Percentiles rank a stretch among this genome's conserved stretches.
phyloP scores from a whole-genome alignment of 768 basidiomycete genomes.

The Rhodotorula taiwanensis region DNA sequence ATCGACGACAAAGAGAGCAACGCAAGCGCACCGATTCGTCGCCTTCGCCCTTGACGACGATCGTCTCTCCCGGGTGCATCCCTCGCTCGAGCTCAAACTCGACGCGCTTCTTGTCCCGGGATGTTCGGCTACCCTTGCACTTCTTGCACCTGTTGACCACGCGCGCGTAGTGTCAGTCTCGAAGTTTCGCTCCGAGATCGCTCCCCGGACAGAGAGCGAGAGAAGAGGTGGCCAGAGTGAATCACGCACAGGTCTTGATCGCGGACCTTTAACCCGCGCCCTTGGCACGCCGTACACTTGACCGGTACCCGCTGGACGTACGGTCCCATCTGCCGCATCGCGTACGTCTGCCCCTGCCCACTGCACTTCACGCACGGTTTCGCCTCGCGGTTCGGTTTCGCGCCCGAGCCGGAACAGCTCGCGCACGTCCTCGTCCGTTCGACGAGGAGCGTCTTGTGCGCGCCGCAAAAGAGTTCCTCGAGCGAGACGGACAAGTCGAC shows the following conservation, averaged over 20 bases:
- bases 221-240: too few species aligned
- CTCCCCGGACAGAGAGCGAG: constrained; percentile 20
- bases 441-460: constrained; percentile 77
- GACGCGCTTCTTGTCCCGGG: constrained; percentile 80
- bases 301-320: constrained; percentile 17
- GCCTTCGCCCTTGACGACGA: constrained; percentile 82
- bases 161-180: too few species aligned
- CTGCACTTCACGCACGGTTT: constrained; percentile 73
- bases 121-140: constrained; percentile 78
- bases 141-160: constrained; percentile 69
- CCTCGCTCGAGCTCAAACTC: constrained; percentile 82
- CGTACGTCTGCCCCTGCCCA: constrained; percentile 52
- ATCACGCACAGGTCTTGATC: constrained; percentile 77
- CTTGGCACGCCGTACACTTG: constrained; percentile 64
- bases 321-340: constrained; percentile 17
- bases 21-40: constrained; percentile 69
- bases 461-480: constrained; percentile 89
- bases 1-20: background rate
- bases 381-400: constrained; percentile 72
- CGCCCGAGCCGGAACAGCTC: constrained; percentile 82
- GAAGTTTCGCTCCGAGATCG: too few species aligned
- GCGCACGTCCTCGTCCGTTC: constrained; percentile 76
- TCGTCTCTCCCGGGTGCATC: constrained; percentile 72
- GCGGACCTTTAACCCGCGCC: constrained; percentile 57
- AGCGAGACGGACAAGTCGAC: constrained; percentile 77